phyloP scores from a whole-genome alignment of 176 grass and related monocot species.

The Bonia amplexicaulis region DNA sequence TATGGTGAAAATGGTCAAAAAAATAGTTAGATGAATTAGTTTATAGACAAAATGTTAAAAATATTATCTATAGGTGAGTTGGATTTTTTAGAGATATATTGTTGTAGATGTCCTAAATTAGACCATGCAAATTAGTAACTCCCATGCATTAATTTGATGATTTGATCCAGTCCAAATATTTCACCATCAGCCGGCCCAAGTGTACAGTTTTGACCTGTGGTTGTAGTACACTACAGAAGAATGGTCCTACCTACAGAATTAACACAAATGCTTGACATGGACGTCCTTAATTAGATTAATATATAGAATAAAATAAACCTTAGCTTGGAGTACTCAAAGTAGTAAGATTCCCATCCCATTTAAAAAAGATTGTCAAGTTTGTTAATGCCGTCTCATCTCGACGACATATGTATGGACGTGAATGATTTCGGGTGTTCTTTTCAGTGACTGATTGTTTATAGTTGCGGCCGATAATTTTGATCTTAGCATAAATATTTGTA shows the following conservation, averaged over 20 bases:
- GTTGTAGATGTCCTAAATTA: too few relatives aligned
- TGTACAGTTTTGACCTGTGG: slow-evolving; percentile 7
- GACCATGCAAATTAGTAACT: neutral
- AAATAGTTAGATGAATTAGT: too few relatives aligned
- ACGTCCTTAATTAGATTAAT: neutral
- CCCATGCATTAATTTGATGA: neutral
- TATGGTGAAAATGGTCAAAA: too few relatives aligned
- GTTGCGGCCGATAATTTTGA: too few relatives aligned
- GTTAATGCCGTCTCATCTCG: neutral
- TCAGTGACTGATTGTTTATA: too few relatives aligned
- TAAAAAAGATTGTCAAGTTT: neutral
- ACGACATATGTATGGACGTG: neutral
- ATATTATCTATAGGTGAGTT: too few relatives aligned
- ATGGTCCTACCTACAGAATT: neutral
- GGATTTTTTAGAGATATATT: too few relatives aligned
- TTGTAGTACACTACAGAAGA: neutral
- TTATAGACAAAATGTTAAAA: too few relatives aligned
- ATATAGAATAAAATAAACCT: neutral
- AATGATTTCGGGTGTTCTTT: neutral
- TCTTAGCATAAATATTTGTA: too few relatives aligned
- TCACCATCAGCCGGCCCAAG: neutral
- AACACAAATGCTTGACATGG: neutral
- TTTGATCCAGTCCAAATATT: slow-evolving; percentile 18
- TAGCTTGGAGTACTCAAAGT: too few relatives aligned
- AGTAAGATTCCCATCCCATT: neutral